Evolutionary conservation across 2,329 filamentous ascomycete genomes (phyloP).

Genomic region (Amauroascus niger): DNA sequence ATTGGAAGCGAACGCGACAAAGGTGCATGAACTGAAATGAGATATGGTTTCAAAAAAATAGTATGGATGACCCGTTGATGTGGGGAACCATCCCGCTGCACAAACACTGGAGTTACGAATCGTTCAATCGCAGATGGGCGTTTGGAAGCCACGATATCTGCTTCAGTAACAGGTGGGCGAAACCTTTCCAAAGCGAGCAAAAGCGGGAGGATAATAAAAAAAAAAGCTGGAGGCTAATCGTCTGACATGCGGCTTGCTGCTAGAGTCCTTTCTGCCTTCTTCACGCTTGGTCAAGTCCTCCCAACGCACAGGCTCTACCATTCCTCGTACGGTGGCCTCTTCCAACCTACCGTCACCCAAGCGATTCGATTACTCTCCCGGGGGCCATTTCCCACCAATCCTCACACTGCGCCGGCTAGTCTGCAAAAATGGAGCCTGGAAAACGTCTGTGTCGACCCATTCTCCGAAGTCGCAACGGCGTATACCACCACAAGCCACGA

Average conservation of each 20-base stretch:
- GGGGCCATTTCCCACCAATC: constrained; percentile 47
- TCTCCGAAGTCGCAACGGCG: constrained; percentile 36
- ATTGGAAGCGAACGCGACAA: constrained; percentile 10
- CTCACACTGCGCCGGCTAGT: constrained; percentile 34
- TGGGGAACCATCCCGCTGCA: constrained; percentile 79
- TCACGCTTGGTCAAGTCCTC: constrained; percentile 78
- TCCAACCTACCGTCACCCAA: constrained; percentile 80
- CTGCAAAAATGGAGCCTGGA: constrained; percentile 31
- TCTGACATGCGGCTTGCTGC: not conserved
- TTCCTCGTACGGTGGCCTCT: constrained; percentile 71
- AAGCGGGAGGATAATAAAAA: not conserved
- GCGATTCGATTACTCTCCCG: constrained; percentile 72
- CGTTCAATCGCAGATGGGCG: constrained; percentile 68
- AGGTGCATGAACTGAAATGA: constrained; percentile 10
- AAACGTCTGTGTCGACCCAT: constrained; percentile 40
- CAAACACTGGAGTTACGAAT: constrained; percentile 58
- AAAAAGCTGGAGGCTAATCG: not conserved
- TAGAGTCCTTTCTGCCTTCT: constrained; percentile 66
- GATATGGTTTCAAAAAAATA: constrained; percentile 33
- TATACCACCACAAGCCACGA: constrained; percentile 35
- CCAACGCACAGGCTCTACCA: constrained; percentile 76
- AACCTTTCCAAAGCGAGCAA: not conserved
- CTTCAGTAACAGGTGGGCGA: constrained; percentile 67
- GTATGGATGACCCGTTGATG: constrained; percentile 85
- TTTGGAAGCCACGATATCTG: constrained; percentile 93